These are phyloP conservation scores for Phytophthora meadii DNA, from an alignment of 352 stramenopile genomes.

Conservation along the genomic window DNA sequence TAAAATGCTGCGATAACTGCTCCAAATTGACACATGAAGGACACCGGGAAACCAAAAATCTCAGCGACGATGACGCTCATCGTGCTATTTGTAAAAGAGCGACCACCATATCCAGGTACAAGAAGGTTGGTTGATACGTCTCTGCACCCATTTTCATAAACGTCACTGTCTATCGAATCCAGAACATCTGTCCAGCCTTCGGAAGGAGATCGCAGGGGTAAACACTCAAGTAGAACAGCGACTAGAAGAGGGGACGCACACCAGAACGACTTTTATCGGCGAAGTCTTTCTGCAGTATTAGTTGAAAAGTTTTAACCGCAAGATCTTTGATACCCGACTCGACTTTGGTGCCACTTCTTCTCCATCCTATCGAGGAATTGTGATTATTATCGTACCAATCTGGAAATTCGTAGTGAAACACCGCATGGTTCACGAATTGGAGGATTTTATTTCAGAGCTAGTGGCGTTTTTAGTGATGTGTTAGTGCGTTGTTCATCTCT, in stretches of 20 bases:
- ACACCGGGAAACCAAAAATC: neutral
- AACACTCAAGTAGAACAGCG: slow-evolving; percentile 2
- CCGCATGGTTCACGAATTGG: neutral
- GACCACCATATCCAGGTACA: neutral
- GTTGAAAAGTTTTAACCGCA: neutral
- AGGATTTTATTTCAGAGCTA: neutral
- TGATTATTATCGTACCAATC: slow-evolving; percentile 3
- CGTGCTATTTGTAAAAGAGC: neutral
- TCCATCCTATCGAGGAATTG: neutral
- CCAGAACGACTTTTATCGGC: neutral
- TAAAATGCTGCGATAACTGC: neutral
- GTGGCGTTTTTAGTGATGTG: neutral
- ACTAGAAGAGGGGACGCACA: neutral
- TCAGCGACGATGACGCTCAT: neutral
- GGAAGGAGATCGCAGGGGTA: neutral
- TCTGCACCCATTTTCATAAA: neutral
- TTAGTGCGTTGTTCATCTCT: too few species aligned
- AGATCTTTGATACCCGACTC: too few species aligned
- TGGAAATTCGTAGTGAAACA: slow-evolving; percentile 15
- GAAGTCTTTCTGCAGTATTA: slow-evolving; percentile 15
- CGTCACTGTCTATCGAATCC: neutral
- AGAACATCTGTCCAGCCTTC: slow-evolving; percentile 7
- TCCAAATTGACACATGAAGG: neutral
- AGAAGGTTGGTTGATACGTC: neutral
- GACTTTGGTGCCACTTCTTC: too few species aligned